Conservation (phyloP, 257 asterid species). For the Przewalskia tangutica region DNA sequence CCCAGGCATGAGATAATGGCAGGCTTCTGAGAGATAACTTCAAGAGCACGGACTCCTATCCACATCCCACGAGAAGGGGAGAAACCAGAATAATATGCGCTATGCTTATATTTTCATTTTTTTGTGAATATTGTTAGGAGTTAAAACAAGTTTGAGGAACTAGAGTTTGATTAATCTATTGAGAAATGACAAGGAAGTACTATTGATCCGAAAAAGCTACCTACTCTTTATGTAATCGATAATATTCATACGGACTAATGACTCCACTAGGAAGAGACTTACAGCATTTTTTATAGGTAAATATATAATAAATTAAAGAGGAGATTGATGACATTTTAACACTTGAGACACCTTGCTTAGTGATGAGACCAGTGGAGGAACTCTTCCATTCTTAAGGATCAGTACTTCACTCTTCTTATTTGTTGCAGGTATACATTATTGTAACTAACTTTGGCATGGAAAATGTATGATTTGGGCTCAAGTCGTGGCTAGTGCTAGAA, state of each 20-base stretch:
- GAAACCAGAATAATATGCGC: not conserved
- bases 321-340: not conserved
- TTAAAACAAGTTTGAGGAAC: not conserved
- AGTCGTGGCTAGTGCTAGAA: not conserved
- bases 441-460: not conserved
- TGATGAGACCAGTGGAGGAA: not conserved
- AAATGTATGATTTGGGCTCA: not conserved
- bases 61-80: not conserved
- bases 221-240: not conserved
- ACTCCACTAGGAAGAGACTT: not conserved
- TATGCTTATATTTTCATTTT: not conserved
- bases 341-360: not conserved
- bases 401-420: not conserved
- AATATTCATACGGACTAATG: not conserved
- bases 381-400: not conserved
- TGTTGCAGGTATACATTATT: not conserved
- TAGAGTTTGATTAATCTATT: not conserved
- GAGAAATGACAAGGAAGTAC: not conserved
- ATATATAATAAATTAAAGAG: too few species aligned
- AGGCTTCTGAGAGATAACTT: not conserved
- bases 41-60: not conserved
- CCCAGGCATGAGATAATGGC: not conserved
- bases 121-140: not conserved
- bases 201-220: not conserved
- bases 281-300: not conserved